A percentile compares a stretch with the other conserved stretches of the same genome.
These are phyloP conservation scores for Ceratocystiopsis brevicomis DNA, from an alignment of 2,329 filamentous ascomycete species.

Conservation along the genomic window DNA sequence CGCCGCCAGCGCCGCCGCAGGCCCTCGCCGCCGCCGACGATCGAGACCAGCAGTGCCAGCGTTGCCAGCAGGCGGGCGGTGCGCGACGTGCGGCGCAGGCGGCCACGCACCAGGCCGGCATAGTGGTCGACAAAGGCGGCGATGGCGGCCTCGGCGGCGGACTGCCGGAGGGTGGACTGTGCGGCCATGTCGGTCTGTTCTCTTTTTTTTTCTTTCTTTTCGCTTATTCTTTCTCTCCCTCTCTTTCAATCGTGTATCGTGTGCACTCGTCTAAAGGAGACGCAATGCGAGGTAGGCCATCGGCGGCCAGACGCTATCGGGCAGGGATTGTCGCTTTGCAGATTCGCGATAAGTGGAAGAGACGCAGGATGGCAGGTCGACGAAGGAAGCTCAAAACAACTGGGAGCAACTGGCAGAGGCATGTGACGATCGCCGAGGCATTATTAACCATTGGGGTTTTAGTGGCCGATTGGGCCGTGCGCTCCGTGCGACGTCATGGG, in stretches of 20 bases:
- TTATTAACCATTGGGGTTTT: no score
- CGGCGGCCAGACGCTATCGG: no score
- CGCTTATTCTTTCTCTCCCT: background rate
- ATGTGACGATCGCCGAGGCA: no score
- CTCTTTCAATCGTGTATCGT: background rate
- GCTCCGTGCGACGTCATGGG: no score
- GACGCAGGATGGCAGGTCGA: no score
- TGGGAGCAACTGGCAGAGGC: no score
- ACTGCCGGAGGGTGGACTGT: slow-evolving; percentile 63
- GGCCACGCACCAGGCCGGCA: slow-evolving; percentile 29
- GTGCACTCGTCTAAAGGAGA: no score
- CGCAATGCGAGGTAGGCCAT: no score
- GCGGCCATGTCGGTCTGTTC: slow-evolving; percentile 47
- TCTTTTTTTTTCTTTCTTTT: background rate
- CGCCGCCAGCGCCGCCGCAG: slow-evolving; percentile 59
- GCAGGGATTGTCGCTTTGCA: no score
- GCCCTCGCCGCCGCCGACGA: slow-evolving; percentile 63
- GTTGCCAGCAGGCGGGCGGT: slow-evolving; percentile 58
- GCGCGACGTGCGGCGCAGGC: slow-evolving; percentile 45
- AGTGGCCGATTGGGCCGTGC: no score
- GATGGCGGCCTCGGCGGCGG: slow-evolving; percentile 47
- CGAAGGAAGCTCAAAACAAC: no score
- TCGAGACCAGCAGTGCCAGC: slow-evolving; percentile 54
- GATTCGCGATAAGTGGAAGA: no score
- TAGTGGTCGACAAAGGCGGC: slow-evolving; percentile 44